Evolutionary conservation across 805 yeast genomes (phyloP).

Genomic region (Debaryomyces maramus): DNA sequence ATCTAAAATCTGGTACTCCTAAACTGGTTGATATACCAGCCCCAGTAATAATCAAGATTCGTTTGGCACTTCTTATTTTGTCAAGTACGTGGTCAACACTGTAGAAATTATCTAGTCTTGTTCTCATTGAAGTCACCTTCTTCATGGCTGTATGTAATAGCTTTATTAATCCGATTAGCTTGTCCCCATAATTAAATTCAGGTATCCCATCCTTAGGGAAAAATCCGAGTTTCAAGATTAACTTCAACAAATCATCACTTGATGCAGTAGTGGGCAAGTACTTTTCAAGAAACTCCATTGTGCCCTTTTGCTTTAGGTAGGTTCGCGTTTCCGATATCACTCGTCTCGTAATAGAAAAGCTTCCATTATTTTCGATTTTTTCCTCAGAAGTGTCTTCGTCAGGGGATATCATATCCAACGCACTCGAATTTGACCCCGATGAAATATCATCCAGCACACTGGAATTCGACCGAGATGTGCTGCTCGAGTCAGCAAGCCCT

Average conservation of each 20-base stretch:
- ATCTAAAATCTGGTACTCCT: constrained; percentile 47
- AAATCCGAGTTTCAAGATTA: constrained; percentile 68
- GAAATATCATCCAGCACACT: constrained; percentile 11
- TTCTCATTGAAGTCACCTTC: constrained; percentile 57
- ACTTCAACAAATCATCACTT: constrained; percentile 53
- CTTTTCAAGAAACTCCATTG: constrained; percentile 55
- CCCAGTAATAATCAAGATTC: constrained; percentile 43
- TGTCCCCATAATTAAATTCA: constrained; percentile 38
- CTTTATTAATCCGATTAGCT: constrained; percentile 47
- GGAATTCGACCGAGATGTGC: not conserved
- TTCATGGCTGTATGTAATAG: constrained; percentile 64
- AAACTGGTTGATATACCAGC: constrained; percentile 47
- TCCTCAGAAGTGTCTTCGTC: not conserved
- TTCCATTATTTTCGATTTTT: not conserved
- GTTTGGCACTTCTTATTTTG: constrained; percentile 51
- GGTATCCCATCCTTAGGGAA: constrained; percentile 31
- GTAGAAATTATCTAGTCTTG: constrained; percentile 52
- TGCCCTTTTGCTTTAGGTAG: constrained; percentile 60
- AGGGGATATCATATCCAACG: not conserved
- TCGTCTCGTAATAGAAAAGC: constrained; percentile 5
- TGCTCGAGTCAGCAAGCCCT: not conserved
- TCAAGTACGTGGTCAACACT: constrained; percentile 59
- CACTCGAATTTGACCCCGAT: constrained; percentile 4
- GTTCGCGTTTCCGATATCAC: constrained; percentile 30
- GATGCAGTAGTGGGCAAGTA: constrained; percentile 63